These are phyloP conservation scores for Casuarina cunninghamiana DNA, from an alignment of 306 rosid genomes.

Conservation along the genomic window DNA sequence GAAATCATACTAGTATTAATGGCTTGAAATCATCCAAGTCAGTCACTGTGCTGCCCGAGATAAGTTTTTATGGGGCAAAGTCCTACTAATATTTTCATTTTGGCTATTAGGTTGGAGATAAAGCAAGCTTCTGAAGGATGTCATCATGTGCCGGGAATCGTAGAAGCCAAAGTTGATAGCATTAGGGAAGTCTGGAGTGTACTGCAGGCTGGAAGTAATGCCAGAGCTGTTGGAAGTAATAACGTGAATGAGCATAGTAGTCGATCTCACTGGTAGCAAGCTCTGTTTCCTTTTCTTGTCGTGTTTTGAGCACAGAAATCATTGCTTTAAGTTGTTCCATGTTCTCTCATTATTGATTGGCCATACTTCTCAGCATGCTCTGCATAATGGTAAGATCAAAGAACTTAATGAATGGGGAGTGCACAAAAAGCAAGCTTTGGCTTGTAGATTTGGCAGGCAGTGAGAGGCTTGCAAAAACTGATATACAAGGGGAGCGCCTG, in stretches of 20 bases:
- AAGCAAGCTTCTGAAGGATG: slow-evolving; percentile 74
- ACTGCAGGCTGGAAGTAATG: slow-evolving; percentile 78
- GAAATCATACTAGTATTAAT: slow-evolving; percentile 10
- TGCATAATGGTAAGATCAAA: slow-evolving; percentile 71
- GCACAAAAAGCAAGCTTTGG: slow-evolving; percentile 92
- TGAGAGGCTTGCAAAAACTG: slow-evolving; percentile 90
- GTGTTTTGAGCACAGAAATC: background rate
- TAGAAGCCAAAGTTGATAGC: slow-evolving; percentile 67
- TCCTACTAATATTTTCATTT: background rate
- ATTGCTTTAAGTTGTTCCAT: background rate
- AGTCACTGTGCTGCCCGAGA: slow-evolving; percentile 23
- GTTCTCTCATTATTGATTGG: slow-evolving; percentile 11
- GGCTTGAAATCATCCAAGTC: slow-evolving; percentile 7
- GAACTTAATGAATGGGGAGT: slow-evolving; percentile 71
- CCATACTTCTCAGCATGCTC: slow-evolving; percentile 62
- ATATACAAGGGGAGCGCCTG: slow-evolving; percentile 74
- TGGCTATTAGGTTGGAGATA: slow-evolving; percentile 71
- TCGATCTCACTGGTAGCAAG: slow-evolving; percentile 79
- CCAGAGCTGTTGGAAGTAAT: slow-evolving; percentile 83
- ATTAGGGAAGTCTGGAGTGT: slow-evolving; percentile 72
- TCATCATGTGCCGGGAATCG: slow-evolving; percentile 80
- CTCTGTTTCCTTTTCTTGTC: background rate
- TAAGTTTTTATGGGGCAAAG: slow-evolving; percentile 18
- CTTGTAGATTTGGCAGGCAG: slow-evolving; percentile 94
- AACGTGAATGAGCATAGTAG: slow-evolving; percentile 89